These are phyloP conservation scores for Alopecurus myosuroides DNA, from an alignment of 176 grass and related monocot species.

Conservation along the genomic window DNA sequence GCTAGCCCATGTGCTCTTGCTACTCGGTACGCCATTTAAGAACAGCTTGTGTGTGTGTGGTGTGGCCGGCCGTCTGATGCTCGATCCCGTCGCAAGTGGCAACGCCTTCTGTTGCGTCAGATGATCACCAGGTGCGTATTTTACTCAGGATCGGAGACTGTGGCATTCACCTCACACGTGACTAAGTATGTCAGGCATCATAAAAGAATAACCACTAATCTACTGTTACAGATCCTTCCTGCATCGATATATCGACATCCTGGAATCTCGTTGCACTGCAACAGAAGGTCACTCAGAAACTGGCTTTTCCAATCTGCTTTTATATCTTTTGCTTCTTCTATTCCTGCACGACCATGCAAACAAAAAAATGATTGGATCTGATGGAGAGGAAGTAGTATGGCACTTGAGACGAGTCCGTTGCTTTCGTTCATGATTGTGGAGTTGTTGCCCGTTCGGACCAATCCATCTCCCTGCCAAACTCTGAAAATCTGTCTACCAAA, in stretches of 20 bases:
- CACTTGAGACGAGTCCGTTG: background rate
- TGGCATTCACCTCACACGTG: background rate
- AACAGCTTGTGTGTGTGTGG: too few species aligned
- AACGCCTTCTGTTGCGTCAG: background rate
- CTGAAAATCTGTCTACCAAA: background rate
- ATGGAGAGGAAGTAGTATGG: background rate
- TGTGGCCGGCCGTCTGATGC: background rate
- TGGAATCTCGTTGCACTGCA: background rate
- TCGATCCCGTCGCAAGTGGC: background rate
- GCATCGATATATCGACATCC: background rate
- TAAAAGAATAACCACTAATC: background rate
- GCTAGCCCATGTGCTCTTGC: too few species aligned
- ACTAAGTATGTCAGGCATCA: background rate
- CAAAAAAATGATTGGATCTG: background rate
- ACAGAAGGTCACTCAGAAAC: background rate
- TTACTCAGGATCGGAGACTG: background rate
- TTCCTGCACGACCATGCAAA: background rate
- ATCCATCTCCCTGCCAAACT: background rate
- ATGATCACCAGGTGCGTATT: background rate
- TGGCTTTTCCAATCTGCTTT: background rate
- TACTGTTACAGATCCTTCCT: background rate
- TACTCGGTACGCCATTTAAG: too few species aligned
- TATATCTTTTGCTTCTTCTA: background rate
- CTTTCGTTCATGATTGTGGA: background rate
- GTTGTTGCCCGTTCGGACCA: background rate